phyloP scores from a whole-genome alignment of 202 grass and related monocot species.

The Digitaria exilis region DNA sequence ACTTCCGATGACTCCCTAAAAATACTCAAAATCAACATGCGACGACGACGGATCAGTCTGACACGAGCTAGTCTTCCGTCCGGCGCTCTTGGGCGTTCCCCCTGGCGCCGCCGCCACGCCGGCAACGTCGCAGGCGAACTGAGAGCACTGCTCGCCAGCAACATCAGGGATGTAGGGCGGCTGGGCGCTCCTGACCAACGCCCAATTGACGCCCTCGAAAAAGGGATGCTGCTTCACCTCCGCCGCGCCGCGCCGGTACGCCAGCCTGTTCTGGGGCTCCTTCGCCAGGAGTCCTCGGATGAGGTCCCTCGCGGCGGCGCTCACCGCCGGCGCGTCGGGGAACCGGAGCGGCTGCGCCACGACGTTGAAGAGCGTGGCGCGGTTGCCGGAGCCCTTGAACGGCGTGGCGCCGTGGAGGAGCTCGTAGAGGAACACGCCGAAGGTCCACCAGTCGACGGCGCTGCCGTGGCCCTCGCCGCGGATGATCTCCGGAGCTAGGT shows the following conservation, averaged over 20 bases:
- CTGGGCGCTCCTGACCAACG: conserved; percentile 71
- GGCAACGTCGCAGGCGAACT: conserved; percentile 32
- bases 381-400: conserved; percentile 92
- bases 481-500: conserved; percentile 92
- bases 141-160: conserved; percentile 34
- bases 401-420: conserved; percentile 87
- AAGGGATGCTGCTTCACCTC: conserved; percentile 95
- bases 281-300: conserved; percentile 80
- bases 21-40: conserved; percentile 75
- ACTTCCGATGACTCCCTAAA: conserved; percentile 32
- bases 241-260: conserved; percentile 65
- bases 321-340: conserved; percentile 60
- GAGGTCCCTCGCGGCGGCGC: conserved; percentile 74
- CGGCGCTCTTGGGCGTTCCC: conserved; percentile 30
- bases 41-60: conserved; percentile 58
- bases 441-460: conserved; percentile 97
- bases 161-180: conserved; percentile 69
- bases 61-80: conserved; percentile 32
- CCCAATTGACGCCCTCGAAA: conserved; percentile 92
- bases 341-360: conserved; percentile 89
- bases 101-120: conserved; percentile 3
- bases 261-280: conserved; percentile 74
- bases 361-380: conserved; percentile 91
- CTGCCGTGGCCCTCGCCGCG: conserved; percentile 89
- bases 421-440: conserved; percentile 91